These are phyloP conservation scores for Ramularia endophylla DNA, from an alignment of 2,329 filamentous ascomycete genomes.

Conservation along the genomic window DNA sequence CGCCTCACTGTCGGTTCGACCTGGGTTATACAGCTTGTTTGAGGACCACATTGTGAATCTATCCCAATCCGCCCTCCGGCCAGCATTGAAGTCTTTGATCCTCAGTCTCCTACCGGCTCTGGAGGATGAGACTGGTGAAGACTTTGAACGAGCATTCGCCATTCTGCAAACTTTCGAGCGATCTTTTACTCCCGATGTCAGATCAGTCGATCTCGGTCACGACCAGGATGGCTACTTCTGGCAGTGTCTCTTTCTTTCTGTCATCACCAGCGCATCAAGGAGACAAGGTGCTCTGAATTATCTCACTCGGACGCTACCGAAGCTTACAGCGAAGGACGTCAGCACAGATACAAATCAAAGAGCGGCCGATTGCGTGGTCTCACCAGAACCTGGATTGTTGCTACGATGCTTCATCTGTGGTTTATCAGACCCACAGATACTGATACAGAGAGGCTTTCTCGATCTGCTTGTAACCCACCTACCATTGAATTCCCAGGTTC, in stretches of 20 bases:
- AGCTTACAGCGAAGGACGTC: slow-evolving; percentile 45
- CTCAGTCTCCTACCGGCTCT: slow-evolving; percentile 83
- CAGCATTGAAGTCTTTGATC: slow-evolving; percentile 84
- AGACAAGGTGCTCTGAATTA: slow-evolving; percentile 85
- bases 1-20: slow-evolving; percentile 84
- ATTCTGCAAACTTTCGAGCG: slow-evolving; percentile 73
- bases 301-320: slow-evolving; percentile 71
- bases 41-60: slow-evolving; percentile 73
- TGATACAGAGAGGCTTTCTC: slow-evolving; percentile 90
- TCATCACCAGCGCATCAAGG: slow-evolving; percentile 81
- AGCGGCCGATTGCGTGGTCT: slow-evolving; percentile 58
- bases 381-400: slow-evolving; percentile 84
- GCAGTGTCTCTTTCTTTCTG: slow-evolving; percentile 94
- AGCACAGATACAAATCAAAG: background rate
- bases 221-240: slow-evolving; percentile 72
- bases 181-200: slow-evolving; percentile 51
- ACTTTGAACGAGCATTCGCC: slow-evolving; percentile 81
- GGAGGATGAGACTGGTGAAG: slow-evolving; percentile 94
- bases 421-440: slow-evolving; percentile 75
- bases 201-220: slow-evolving; percentile 54
- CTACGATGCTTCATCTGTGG: slow-evolving; percentile 90
- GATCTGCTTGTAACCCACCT: slow-evolving; percentile 88
- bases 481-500: slow-evolving; percentile 72
- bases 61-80: slow-evolving; percentile 65
- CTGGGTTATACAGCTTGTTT: slow-evolving; percentile 75